Evolutionary conservation across 2,329 filamentous ascomycete genomes (phyloP), one percentile per base, ranked within the genome.

Genomic region (Trichophyton simii): DNA sequence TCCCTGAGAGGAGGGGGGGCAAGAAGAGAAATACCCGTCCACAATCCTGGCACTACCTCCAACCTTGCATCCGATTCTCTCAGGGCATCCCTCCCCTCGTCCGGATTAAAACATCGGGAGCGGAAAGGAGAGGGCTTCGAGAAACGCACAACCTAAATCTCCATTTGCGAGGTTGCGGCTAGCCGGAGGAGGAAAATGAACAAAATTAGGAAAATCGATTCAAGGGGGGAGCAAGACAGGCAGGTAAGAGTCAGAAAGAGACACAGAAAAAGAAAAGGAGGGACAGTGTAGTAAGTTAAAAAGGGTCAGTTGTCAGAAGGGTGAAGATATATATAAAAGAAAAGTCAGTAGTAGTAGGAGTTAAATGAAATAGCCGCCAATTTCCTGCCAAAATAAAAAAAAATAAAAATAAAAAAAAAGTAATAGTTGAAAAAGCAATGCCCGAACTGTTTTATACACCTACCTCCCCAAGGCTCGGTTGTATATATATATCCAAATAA

Each of bases 341-440:
- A 2, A 54, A 54, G 50, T 28, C 13, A 25, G 22, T 22, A 25
- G 22, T 22, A 25, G 50, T 52, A 15, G 48, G 28, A 52, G 28
- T 54, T 31, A 31, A 54, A 48, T 48, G 50, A 54, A 54, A 31
- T 54, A 54, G 50, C 50, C 50, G 50, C 50, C 50, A 54, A 54
- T 54, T 54, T 34, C 50, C 28, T 34, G 18, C 22, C 22, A 54
- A 31, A 34, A 18, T 18, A 18, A 34, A 7, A 34, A 54, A 54
- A 22, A 52, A 52, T 28, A 13, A n/a, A n/a, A n/a, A 13, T 54
- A 34, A 54, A 54, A 22, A 52, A 52, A 52, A 31, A 28, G 48
- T 31, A 15, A 31, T 31, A n/a, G 8, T 54, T 31, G 28, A 3
- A 54, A 31, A 54, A 25, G 22, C 9, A 54, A 25, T 25, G 13